Evolutionary conservation across 495 filamentous ascomycete species (phyloP), one percentile per base, ranked within the genome.

Genomic region (Aspergillus sclerotiicarbonarius): DNA sequence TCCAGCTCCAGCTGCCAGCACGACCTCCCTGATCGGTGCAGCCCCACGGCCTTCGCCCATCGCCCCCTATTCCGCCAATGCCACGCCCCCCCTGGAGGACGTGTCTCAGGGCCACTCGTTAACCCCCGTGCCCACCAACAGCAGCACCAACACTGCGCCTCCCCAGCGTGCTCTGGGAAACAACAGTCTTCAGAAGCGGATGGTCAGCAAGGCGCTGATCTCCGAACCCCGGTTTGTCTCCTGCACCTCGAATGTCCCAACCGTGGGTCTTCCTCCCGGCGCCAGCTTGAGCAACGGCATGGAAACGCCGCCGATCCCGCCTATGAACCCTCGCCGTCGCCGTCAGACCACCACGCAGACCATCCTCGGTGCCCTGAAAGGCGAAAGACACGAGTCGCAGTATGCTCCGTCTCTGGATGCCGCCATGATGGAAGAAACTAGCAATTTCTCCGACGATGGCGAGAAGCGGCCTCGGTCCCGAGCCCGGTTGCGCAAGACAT

Each of bases 201-300:
- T 82, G 0, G 76, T 94, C 48, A 86, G 84, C 63, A 91, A 93
- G 65, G 75, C 80, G 33, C 83, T 88, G 29, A 95, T 96, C 39
- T 93, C 90, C 3, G 91, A 94, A 61, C 91, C 91, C 0, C 89
- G 82, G 0, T 88, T 96, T 55, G 70, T 93, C n/a, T 89, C 84
- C 33, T 83, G 81, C 19, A 94, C 90, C 8, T 91, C 87, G 9
- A 86, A 85, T 44, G 81, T 94, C 15, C 83, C 86, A 4, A 85
- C 84, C 0, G 78, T 89, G 12, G 80, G 82, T 39, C 75, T 90
- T 3, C 86, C 86, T 3, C 62, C 77, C 58, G 73, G 78, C 53
- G 63, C 81, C 47, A 61, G 74, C 70, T 46, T 78, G 44, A 69
- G 62, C 54, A 76, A 78, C 53, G 72, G 73, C 29, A 70, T 71